These are phyloP conservation scores for Metschnikowia matae DNA, from an alignment of 805 yeast genomes.

Conservation along the genomic window DNA sequence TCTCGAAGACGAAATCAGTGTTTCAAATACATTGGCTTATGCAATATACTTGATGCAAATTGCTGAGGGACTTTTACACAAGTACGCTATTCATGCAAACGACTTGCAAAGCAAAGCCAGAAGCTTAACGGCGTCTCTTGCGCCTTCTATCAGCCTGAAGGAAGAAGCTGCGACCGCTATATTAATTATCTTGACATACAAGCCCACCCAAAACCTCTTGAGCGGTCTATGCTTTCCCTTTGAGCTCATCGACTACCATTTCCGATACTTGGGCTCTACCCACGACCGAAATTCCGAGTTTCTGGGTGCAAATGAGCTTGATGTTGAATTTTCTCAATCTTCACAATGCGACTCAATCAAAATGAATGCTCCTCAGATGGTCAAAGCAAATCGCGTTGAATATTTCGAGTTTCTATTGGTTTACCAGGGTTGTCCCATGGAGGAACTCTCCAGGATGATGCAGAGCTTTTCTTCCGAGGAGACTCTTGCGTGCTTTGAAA, in stretches of 20 bases:
- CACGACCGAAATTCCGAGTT: no score
- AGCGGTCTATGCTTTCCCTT: conserved; percentile 11
- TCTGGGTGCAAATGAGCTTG: conserved; percentile 2
- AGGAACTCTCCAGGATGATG: not conserved
- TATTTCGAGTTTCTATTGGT: conserved; percentile 10
- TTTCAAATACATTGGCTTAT: not conserved
- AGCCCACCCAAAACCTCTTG: conserved; percentile 2
- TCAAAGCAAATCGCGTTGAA: not conserved
- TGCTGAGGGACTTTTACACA: not conserved
- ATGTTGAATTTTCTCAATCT: conserved; percentile 6
- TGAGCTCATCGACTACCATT: conserved; percentile 13
- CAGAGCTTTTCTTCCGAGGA: not conserved
- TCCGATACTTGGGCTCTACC: conserved; percentile 1
- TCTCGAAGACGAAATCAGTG: not conserved
- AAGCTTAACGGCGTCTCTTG: conserved; percentile 7
- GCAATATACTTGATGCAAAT: conserved; percentile 2
- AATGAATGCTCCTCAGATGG: not conserved
- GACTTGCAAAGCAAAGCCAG: conserved; percentile 7
- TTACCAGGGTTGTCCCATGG: conserved; percentile 1
- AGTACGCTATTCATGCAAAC: not conserved
- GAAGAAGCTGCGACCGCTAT: conserved; percentile 5
- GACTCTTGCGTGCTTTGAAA: not conserved
- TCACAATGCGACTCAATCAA: not conserved
- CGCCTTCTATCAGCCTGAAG: conserved; percentile 9
- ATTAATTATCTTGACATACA: not conserved